These are phyloP conservation scores for Xylariaceae sp. DNA, from an alignment of 2,329 filamentous ascomycete species.

Conservation along the genomic window DNA sequence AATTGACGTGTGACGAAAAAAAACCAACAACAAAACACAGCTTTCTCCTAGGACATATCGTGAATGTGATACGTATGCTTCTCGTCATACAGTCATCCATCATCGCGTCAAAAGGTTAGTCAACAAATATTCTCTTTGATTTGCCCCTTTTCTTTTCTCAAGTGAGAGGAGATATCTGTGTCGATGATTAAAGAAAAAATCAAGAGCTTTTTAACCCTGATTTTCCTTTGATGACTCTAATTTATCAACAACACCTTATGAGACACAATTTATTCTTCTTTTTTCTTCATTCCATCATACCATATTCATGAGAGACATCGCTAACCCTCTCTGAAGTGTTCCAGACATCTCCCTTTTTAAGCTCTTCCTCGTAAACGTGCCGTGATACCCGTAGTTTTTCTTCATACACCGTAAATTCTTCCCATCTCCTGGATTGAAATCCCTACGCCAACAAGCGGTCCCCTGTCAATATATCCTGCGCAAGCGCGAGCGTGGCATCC, in stretches of 20 bases:
- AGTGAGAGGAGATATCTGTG: constrained; percentile 2
- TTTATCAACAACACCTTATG: constrained; percentile 52
- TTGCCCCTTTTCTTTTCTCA: constrained; percentile 13
- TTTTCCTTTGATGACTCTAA: constrained; percentile 51
- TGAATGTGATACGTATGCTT: constrained; percentile 26
- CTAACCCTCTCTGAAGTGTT: constrained; percentile 20
- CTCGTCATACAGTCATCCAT: neutral
- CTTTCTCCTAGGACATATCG: neutral
- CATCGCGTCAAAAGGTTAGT: constrained; percentile 42
- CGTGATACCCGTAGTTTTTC: too few species aligned
- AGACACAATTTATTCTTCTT: constrained; percentile 35
- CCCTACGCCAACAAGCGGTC: neutral
- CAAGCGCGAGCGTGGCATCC: constrained; percentile 63
- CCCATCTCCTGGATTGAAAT: neutral
- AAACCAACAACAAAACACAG: neutral
- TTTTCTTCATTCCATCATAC: constrained; percentile 1
- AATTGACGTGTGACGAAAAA: constrained; percentile 33
- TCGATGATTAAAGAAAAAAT: constrained; percentile 53
- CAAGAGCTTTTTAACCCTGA: constrained; percentile 68
- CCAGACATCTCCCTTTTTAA: neutral
- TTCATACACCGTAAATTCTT: neutral
- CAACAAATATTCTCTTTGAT: constrained; percentile 15
- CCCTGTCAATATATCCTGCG: constrained; percentile 50
- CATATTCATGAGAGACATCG: constrained; percentile 4
- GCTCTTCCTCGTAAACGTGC: too few species aligned